Evolutionary conservation across 2,329 filamentous ascomycete genomes (phyloP).

Genomic region (Verticillium klebahnii): DNA sequence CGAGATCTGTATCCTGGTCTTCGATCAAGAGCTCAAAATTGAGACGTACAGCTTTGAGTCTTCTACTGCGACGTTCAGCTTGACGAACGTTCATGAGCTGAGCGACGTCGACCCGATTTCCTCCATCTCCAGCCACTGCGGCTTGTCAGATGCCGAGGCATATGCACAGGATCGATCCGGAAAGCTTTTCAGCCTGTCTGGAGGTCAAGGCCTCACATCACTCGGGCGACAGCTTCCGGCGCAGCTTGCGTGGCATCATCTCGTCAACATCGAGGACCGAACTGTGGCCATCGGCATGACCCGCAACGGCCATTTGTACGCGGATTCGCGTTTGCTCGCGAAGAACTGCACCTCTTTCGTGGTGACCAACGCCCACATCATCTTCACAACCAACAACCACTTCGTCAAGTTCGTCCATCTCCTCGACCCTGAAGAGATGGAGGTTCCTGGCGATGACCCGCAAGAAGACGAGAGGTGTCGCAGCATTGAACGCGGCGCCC

Average conservation of each 20-base stretch:
- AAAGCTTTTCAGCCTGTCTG: constrained; percentile 34
- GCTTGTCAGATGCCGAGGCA: constrained; percentile 21
- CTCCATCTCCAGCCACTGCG: constrained; percentile 27
- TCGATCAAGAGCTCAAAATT: constrained; percentile 16
- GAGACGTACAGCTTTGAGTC: constrained; percentile 3
- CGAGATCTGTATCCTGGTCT: constrained; percentile 25
- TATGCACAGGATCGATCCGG: constrained; percentile 44
- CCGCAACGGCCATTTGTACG: constrained; percentile 72
- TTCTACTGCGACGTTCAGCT: background rate
- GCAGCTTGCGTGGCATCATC: constrained; percentile 49
- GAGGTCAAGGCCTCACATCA: constrained; percentile 3
- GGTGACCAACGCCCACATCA: constrained; percentile 73
- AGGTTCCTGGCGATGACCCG: constrained; percentile 81
- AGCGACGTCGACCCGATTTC: constrained; percentile 6
- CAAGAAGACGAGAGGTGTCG: constrained; percentile 90
- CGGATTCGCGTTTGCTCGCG: constrained; percentile 66
- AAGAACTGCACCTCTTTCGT: constrained; percentile 92
- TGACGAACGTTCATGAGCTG: constrained; percentile 2
- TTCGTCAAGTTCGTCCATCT: constrained; percentile 93
- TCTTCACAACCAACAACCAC: constrained; percentile 90
- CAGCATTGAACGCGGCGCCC: constrained; percentile 84
- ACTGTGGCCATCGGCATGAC: constrained; percentile 61
- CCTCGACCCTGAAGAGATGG: constrained; percentile 58
- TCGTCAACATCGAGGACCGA: constrained; percentile 4
- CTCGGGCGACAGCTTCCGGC: constrained; percentile 13